Conservation (phyloP, 1,139 yeast species). For the Meyerozyma sp. region DNA sequence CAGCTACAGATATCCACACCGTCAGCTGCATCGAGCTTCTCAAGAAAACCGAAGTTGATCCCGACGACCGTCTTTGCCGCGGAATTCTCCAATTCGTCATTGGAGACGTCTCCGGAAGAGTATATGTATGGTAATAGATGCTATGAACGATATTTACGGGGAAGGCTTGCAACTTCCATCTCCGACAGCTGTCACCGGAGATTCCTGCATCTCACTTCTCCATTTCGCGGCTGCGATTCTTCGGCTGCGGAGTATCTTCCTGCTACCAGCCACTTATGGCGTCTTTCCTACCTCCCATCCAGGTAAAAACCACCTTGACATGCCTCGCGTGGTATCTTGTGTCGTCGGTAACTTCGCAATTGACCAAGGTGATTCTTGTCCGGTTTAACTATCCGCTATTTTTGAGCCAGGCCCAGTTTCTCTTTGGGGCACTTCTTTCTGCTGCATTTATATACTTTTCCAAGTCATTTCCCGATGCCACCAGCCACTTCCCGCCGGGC, state of each 20-base stretch:
- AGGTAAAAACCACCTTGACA: slow-evolving; percentile 22
- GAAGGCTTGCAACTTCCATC: background rate
- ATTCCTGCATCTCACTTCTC: background rate
- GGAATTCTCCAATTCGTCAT: slow-evolving; percentile 27
- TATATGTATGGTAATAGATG: slow-evolving; percentile 16
- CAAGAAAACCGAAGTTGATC: slow-evolving; percentile 28
- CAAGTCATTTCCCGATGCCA: slow-evolving; percentile 16
- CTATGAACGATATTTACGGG: background rate
- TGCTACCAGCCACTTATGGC: background rate
- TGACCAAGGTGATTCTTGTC: slow-evolving; percentile 38
- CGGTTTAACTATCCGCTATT: slow-evolving; percentile 44
- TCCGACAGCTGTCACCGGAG: no score
- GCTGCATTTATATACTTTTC: slow-evolving; percentile 17
- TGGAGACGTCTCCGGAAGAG: slow-evolving; percentile 39
- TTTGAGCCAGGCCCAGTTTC: slow-evolving; percentile 45
- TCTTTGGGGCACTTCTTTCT: slow-evolving; percentile 31
- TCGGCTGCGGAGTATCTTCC: background rate
- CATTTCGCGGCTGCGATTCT: background rate
- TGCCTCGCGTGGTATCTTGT: slow-evolving; percentile 43
- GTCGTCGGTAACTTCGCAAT: slow-evolving; percentile 45
- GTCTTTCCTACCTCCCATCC: slow-evolving; percentile 21
- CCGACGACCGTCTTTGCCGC: slow-evolving; percentile 30
- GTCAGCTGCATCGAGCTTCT: slow-evolving; percentile 14
- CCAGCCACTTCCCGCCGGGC: slow-evolving; percentile 24
- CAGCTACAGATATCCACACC: background rate